Evolutionary conservation across 148 eudicot genomes (phyloP), one percentile per base, ranked within the genome.

Genomic region (Beta vulgaris): DNA sequence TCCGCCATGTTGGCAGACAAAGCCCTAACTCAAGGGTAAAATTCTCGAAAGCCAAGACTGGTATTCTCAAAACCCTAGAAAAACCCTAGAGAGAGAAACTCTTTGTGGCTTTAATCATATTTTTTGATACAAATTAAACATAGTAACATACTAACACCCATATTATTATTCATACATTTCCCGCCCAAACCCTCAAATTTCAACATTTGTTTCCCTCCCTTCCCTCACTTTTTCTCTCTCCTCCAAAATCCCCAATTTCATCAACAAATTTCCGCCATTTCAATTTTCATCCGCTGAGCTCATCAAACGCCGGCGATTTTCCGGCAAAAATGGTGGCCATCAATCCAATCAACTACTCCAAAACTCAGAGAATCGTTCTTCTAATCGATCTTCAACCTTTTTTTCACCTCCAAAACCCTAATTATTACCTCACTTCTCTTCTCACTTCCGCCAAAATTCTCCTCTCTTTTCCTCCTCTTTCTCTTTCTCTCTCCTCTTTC

Each of bases 381-480:
- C 79, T 91, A 59, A 79, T 93, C 69, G 98, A 93, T 68, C 88
- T 91, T 21, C 71, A 79, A 57, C 98, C 96, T 2, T 69, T 91
- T 36, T 72, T 84, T 55, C 71, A 78, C 55, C 82, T 79, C 78
- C 78, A 67, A 71, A 84, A 81, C 85, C 90, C 91, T 68, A 72
- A 69, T 57, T 71, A 82, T 77, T 87, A 67, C 82, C 81, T 85
- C 78, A 48, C 43, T 2, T 83, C 69, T 83, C 86, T n/a, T 75
- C 83, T 63, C 64, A 74, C 71, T 63, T 78, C 73, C 78, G 79
- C 80, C 72, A 63, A 71, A 80, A 77, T 80, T 79, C 90, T 71
- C 72, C 84, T 86, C 75, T 68, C 74, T 4, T 88, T 88, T 76
- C 74, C 85, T 5, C 79, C 91, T 13, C 87, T 91, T 73, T 81